Evolutionary conservation across 129 eudicot species (phyloP), one percentile per base, ranked within the genome.

Genomic region (Escallonia herrerae): DNA sequence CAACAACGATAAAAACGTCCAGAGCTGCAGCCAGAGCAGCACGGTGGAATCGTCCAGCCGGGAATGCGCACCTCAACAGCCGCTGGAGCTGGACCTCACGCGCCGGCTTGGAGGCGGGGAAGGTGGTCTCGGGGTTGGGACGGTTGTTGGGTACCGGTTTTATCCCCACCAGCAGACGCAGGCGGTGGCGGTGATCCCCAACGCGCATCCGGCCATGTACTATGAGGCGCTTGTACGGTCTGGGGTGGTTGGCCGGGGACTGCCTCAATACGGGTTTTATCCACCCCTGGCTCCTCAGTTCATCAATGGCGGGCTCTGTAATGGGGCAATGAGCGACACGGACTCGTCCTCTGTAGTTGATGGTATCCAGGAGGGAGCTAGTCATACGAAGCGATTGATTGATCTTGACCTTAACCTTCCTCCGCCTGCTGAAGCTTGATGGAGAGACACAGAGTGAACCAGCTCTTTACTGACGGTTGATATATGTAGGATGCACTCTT

Each of bases 301-400:
- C 13, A n/a, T 56, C 13, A n/a, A 42, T 51, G 82, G 67, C 54
- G 81, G 72, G 11, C 45, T 64, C 47, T 74, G 80, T 45, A 77
- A 76, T 63, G 79, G 77, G 15, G 62, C 61, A 43, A 58, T 53
- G 75, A 82, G 86, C 66, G 94, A 82, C 15, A 74, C 89, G 46
- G 89, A 77, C 49, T 78, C 87, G 47, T 82, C 94, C 54, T 77
- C 83, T 45, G 83, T 73, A 6, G 82, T 75, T 51, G 88, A 81
- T 42, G 63, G 76, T 37, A 65, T 69, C 66, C 72, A 75, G 38
- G 61, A 60, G 3, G 82, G 78, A 39, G 77, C 77, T 22, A 60
- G 60, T 43, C 14, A 49, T 37, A 55, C 67, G 9, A 79, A 71
- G 58, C 60, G 74, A 43, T 86, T 71, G 33, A 22, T 22, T 22